Evolutionary conservation across 257 asterid species (phyloP).

Genomic region (Fraxinus pennsylvanica): DNA sequence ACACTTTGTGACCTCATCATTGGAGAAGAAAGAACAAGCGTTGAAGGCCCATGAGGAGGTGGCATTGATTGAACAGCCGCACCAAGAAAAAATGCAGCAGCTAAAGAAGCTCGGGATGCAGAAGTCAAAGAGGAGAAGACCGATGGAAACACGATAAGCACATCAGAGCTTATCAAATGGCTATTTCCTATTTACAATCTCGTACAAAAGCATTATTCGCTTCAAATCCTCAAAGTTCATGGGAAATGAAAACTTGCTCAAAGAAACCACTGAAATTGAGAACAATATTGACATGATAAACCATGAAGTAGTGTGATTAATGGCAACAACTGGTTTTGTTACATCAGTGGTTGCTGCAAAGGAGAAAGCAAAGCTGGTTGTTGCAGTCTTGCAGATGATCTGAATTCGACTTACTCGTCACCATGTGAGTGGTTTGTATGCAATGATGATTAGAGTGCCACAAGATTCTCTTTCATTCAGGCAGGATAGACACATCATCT

Average conservation of each 20-base stretch:
- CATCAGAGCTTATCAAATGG: conserved; percentile 73
- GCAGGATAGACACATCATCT: conserved; percentile 27
- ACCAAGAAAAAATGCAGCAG: conserved; percentile 22
- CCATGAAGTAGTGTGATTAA: conserved; percentile 64
- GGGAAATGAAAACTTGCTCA: conserved; percentile 27
- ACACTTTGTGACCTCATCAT: conserved; percentile 45
- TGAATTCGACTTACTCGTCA: conserved; percentile 65
- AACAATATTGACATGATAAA: conserved; percentile 33
- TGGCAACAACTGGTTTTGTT: conserved; percentile 85
- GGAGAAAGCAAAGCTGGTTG: conserved; percentile 96
- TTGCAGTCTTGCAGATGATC: conserved; percentile 65
- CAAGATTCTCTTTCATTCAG: conserved; percentile 87
- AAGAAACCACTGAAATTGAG: conserved; percentile 18
- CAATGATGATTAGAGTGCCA: conserved; percentile 77
- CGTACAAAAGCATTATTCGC: conserved; percentile 69
- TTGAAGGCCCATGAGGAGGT: conserved; percentile 33
- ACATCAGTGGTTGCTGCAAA: conserved; percentile 96
- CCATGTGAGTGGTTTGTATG: conserved; percentile 97
- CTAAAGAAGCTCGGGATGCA: conserved; percentile 27
- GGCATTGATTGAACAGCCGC: conserved; percentile 30
- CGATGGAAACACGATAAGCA: conserved; percentile 41
- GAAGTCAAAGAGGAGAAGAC: conserved; percentile 29
- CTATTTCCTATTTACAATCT: conserved; percentile 86
- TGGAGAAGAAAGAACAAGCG: conserved; percentile 46
- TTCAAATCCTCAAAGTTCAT: conserved; percentile 45